phyloP scores from a whole-genome alignment of 1,139 yeast species.

The Geotrichum candidum region DNA sequence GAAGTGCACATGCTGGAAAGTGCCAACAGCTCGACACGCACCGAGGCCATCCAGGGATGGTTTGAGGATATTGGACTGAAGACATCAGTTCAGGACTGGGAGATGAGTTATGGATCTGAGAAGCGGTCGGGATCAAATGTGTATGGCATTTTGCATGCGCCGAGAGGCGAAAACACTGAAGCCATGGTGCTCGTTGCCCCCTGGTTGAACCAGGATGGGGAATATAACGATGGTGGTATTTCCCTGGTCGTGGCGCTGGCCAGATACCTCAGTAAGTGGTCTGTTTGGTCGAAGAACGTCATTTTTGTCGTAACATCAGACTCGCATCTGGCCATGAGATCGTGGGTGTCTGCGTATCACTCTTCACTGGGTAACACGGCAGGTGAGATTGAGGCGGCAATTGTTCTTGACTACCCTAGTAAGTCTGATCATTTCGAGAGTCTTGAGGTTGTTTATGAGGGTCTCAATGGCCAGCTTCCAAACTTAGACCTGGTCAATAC shows the following conservation, averaged over 20 bases:
- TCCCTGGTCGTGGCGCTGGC: conserved; percentile 68
- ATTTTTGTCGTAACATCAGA: conserved; percentile 78
- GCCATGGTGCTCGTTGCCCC: conserved; percentile 90
- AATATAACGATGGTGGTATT: conserved; percentile 71
- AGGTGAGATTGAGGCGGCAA: conserved; percentile 92
- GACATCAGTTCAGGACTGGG: conserved; percentile 47
- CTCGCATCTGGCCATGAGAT: conserved; percentile 60
- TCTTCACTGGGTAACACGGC: conserved; percentile 79
- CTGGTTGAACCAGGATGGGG: conserved; percentile 59
- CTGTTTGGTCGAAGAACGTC: conserved; percentile 93
- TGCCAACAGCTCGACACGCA: conserved; percentile 30
- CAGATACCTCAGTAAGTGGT: conserved; percentile 74
- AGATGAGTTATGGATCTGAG: conserved; percentile 35
- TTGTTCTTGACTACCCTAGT: conserved; percentile 70
- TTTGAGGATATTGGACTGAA: conserved; percentile 67
- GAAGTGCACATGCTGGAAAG: conserved; percentile 42
- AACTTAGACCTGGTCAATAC: conserved; percentile 84
- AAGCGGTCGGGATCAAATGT: conserved; percentile 46
- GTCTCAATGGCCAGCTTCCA: conserved; percentile 92
- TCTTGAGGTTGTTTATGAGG: conserved; percentile 74
- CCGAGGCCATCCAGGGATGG: conserved; percentile 51
- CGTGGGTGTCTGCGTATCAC: conserved; percentile 95
- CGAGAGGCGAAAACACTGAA: conserved; percentile 94
- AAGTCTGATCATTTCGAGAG: conserved; percentile 60
- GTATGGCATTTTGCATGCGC: conserved; percentile 85